A percentile compares a stretch with the other conserved stretches of the same genome.
Evolutionary conservation across 768 basidiomycete genomes (phyloP).

Genomic region (Austroboletus eburneus): DNA sequence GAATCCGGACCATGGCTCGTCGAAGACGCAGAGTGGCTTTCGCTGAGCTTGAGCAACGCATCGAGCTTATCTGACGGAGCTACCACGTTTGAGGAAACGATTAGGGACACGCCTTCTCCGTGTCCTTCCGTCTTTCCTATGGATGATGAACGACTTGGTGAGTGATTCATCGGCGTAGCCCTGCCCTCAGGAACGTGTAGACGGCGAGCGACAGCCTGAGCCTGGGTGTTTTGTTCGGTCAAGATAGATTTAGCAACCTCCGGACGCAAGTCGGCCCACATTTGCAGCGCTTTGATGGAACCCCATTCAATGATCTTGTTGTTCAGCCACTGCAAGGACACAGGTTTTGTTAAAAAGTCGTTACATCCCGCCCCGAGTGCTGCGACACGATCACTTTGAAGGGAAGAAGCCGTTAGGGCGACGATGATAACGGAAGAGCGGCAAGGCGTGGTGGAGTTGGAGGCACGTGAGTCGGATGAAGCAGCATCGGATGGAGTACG

Average conservation of each 20-base stretch:
- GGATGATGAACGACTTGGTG: constrained; percentile 39
- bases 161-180: constrained; percentile 31
- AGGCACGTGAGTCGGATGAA: constrained; percentile 43
- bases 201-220: constrained; percentile 43
- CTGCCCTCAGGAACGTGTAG: constrained; percentile 49
- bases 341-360: constrained; percentile 97
- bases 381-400: constrained; percentile 92
- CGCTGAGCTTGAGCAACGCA: constrained; percentile 22
- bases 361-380: constrained; percentile 99
- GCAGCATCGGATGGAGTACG: constrained; percentile 53
- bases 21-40: constrained; percentile 17
- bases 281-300: constrained; percentile 89
- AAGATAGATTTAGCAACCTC: constrained; percentile 48
- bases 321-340: constrained; percentile 91
- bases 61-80: constrained; percentile 21
- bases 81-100: constrained; percentile 13
- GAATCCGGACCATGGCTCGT: background rate
- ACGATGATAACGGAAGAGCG: constrained; percentile 97
- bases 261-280: constrained; percentile 83
- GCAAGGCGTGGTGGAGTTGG: constrained; percentile 54
- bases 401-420: constrained; percentile 93
- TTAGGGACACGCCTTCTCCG: constrained; percentile 15
- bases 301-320: constrained; percentile 99
- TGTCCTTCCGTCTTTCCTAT: constrained; percentile 22
- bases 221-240: constrained; percentile 44